Evolutionary conservation across 305 asterid genomes (phyloP).

Genomic region (Plantago coronopus): DNA sequence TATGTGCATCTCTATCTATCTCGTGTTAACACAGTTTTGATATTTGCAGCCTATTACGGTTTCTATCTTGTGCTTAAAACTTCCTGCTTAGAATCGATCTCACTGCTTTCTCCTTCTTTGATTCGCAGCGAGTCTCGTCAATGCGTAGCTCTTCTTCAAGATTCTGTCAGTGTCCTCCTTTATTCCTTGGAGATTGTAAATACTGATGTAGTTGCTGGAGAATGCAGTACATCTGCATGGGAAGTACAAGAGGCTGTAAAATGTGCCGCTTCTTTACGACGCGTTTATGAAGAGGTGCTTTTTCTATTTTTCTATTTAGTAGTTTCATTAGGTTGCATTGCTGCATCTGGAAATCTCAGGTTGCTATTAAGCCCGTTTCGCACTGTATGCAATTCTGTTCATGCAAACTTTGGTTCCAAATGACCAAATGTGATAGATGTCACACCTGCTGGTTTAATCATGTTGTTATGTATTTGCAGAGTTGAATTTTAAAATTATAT

Average conservation of each 20-base stretch:
- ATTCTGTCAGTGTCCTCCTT: slow-evolving; percentile 72
- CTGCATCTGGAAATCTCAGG: slow-evolving; percentile 6
- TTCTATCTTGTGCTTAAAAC: slow-evolving; percentile 4
- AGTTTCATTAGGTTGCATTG: background rate
- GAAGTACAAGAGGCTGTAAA: slow-evolving; percentile 67
- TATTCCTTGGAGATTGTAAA: slow-evolving; percentile 69
- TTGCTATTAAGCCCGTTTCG: background rate
- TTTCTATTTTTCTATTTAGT: slow-evolving; percentile 7
- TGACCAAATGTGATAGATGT: background rate
- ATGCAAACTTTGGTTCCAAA: slow-evolving; percentile 3
- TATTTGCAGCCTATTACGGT: slow-evolving; percentile 10
- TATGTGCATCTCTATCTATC: slow-evolving; percentile 25
- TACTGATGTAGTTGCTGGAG: slow-evolving; percentile 27
- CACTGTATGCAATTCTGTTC: slow-evolving; percentile 16
- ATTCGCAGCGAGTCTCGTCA: slow-evolving; percentile 55
- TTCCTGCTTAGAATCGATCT: slow-evolving; percentile 13
- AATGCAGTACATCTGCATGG: slow-evolving; percentile 40
- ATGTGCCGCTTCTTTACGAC: slow-evolving; percentile 72
- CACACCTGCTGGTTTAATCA: slow-evolving; percentile 1
- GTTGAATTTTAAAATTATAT: too few species aligned
- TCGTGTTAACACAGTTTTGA: slow-evolving; percentile 10
- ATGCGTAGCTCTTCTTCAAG: slow-evolving; percentile 67
- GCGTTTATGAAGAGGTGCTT: slow-evolving; percentile 93
- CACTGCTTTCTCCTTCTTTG: slow-evolving; percentile 20
- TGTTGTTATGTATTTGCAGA: too few species aligned